Conservation (phyloP, 2,329 filamentous ascomycete genomes). For the Alternaria viburni region DNA sequence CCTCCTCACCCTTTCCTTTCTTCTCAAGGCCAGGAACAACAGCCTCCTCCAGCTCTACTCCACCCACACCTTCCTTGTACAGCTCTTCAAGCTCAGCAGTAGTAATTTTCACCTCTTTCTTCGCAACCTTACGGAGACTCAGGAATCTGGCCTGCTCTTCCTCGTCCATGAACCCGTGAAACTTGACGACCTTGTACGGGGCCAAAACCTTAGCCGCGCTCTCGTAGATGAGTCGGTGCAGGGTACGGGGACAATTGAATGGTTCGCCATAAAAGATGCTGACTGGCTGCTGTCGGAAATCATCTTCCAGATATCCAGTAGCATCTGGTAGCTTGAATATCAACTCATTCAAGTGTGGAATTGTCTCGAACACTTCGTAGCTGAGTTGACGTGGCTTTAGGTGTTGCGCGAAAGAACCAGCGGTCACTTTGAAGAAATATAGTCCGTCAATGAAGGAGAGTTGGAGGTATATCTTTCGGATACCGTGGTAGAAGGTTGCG, state of each 20-base stretch:
- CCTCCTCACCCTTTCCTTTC: background rate
- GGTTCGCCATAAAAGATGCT: constrained; percentile 26
- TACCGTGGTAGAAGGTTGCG: constrained; percentile 32
- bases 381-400: background rate
- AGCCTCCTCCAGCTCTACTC: constrained; percentile 16
- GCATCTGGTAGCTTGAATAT: constrained; percentile 22
- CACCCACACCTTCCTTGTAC: constrained; percentile 24
- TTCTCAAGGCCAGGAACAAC: background rate
- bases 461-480: constrained; percentile 28
- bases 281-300: background rate
- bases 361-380: constrained; percentile 26
- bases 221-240: constrained; percentile 37
- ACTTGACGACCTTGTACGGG: constrained; percentile 3
- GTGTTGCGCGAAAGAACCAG: constrained; percentile 16
- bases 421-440: constrained; percentile 37
- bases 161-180: constrained; percentile 30
- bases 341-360: constrained; percentile 32
- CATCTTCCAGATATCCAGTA: constrained; percentile 12
- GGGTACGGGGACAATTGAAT: constrained; percentile 25
- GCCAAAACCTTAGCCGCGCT: constrained; percentile 24
- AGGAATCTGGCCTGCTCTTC: constrained; percentile 20
- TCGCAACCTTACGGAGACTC: background rate
- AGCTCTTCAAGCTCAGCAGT: constrained; percentile 16
- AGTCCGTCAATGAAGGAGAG: constrained; percentile 27
- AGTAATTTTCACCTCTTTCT: constrained; percentile 10